These are phyloP conservation scores for Umbelopsis sp. DNA, from an alignment of 192 early-diverging fungal species.

Conservation along the genomic window DNA sequence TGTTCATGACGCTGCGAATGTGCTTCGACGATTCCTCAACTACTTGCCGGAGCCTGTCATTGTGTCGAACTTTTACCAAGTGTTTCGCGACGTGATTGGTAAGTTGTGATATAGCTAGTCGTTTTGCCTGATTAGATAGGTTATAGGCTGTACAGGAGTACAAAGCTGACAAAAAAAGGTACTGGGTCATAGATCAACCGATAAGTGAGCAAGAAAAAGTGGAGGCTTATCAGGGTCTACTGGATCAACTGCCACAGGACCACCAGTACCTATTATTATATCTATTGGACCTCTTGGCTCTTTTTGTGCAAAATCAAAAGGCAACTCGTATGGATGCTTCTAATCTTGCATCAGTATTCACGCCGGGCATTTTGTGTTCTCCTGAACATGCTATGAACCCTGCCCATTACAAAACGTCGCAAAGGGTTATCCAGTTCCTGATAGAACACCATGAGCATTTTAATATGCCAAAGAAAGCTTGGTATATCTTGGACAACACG, in stretches of 20 bases:
- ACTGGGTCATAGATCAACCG: slow-evolving; percentile 19
- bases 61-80: slow-evolving; percentile 58
- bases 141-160: neutral
- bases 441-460: slow-evolving; percentile 55
- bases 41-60: slow-evolving; percentile 76
- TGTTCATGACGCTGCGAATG: slow-evolving; percentile 75
- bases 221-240: slow-evolving; percentile 52
- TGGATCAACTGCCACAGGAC: slow-evolving; percentile 53
- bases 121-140: neutral
- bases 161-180: slow-evolving; percentile 4
- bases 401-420: slow-evolving; percentile 70
- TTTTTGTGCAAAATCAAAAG: slow-evolving; percentile 50
- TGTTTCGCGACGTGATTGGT: slow-evolving; percentile 64
- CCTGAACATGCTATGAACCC: slow-evolving; percentile 69
- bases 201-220: slow-evolving; percentile 35
- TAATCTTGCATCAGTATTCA: slow-evolving; percentile 74
- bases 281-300: slow-evolving; percentile 61
- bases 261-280: slow-evolving; percentile 69
- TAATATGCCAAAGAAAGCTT: slow-evolving; percentile 22
- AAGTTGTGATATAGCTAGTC: slow-evolving; percentile 15
- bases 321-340: slow-evolving; percentile 72
- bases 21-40: slow-evolving; percentile 74
- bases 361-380: slow-evolving; percentile 71
- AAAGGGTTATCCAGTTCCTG: slow-evolving; percentile 72
- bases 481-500: slow-evolving; percentile 2